phyloP scores from a whole-genome alignment of 1,284 basidiomycete species.

The Dichomitus squalens region DNA sequence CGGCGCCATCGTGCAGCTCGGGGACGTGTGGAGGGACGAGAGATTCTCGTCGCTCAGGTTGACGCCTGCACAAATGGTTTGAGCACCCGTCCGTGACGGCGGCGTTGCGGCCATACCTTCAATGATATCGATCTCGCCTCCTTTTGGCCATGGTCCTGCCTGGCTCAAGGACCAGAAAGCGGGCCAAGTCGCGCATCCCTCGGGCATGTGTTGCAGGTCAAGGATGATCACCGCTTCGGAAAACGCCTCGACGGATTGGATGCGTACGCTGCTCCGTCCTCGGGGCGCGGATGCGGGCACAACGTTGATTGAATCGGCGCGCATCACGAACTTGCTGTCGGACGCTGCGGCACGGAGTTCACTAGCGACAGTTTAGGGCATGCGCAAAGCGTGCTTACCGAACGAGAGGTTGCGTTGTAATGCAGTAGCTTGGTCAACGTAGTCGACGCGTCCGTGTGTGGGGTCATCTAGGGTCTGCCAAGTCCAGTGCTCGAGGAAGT shows the following conservation, averaged over 20 bases:
- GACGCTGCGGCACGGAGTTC: not conserved
- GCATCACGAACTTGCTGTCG: conserved; percentile 48
- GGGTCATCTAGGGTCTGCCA: conserved; percentile 55
- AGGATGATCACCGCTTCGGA: conserved; percentile 49
- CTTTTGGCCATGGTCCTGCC: conserved; percentile 53
- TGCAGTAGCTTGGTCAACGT: conserved; percentile 45
- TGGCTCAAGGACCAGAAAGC: conserved; percentile 66
- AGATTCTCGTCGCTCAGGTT: conserved; percentile 46
- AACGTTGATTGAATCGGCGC: conserved; percentile 43
- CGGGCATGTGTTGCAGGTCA: conserved; percentile 57
- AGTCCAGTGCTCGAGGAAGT: conserved; percentile 47
- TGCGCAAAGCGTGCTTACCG: not conserved
- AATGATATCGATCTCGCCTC: conserved; percentile 55
- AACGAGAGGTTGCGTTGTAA: conserved; percentile 41
- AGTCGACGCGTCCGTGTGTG: conserved; percentile 59
- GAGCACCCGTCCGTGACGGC: not conserved
- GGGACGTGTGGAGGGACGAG: conserved; percentile 55
- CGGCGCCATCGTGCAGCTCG: conserved; percentile 46
- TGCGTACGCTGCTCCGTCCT: conserved; percentile 56
- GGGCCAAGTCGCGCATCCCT: conserved; percentile 62
- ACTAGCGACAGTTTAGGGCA: not conserved
- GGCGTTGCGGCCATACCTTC: conserved; percentile 38
- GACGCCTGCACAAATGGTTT: conserved; percentile 37
- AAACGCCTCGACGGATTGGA: conserved; percentile 45
- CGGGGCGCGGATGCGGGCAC: conserved; percentile 35